Evolutionary conservation across 2,329 filamentous ascomycete genomes (phyloP), one percentile per base, ranked within the genome.

Genomic region (Fusarium cicatricum): DNA sequence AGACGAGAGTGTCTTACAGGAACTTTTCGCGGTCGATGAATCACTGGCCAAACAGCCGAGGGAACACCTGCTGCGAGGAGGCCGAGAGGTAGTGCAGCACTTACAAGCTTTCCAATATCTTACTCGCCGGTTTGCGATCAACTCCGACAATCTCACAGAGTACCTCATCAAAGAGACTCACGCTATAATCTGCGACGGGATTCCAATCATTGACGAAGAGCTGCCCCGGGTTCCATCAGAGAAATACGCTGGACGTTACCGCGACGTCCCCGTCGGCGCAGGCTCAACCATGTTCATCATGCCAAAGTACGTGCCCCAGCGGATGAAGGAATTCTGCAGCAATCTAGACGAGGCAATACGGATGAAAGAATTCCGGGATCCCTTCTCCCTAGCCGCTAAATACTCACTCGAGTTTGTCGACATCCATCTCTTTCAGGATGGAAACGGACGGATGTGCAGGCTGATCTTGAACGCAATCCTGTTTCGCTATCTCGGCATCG

Each of bases 341-440:
- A 36, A 47, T 2, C 47, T 73, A 23, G 21, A 23, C n/a, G n/a
- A n/a, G n/a, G n/a, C n/a, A n/a, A n/a, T n/a, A n/a, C n/a, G n/a
- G n/a, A n/a, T n/a, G n/a, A n/a, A n/a, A 2, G 31, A 47, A 0
- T 15, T 4, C 3, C 38, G 73, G 1, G 71, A 74, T n/a, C 69
- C 70, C 0, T 69, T 74, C 28, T 72, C 69, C 0, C 32, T 73
- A 1, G 70, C 68, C 0, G 37, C 70, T 0, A 72, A 73, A 12
- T 69, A 70, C 14, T 68, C 68, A 0, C 47, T 69, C 2, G 40
- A 60, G 3, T 73, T 78, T 26, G 70, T 77, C 11, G 65, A 67
- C 7, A 77, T 77, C 2, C 74, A 78, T 10, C 76, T 74, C 0
- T 78, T 78, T 19, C 64, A 67, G 11, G 74, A 78, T 21, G 75